Evolutionary conservation across 2,329 filamentous ascomycete species (phyloP).

Genomic region (Emergomyces pasteurianus): DNA sequence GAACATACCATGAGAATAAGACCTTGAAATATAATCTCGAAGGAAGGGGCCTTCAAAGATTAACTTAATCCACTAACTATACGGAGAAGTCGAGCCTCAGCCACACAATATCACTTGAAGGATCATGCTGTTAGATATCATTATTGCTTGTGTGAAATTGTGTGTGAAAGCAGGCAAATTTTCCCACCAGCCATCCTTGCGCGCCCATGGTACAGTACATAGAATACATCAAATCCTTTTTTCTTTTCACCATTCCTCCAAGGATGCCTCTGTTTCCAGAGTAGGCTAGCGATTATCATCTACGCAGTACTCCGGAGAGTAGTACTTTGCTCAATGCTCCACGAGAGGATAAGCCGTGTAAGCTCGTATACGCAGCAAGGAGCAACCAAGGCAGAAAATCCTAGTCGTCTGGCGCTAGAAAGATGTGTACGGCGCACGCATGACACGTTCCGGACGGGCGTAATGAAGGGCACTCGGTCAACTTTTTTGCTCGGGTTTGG

Average conservation of each 20-base stretch:
- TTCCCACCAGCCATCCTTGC: not conserved
- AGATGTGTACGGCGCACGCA: not conserved
- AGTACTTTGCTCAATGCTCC: not conserved
- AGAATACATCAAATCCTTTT: no score
- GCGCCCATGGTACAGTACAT: no score
- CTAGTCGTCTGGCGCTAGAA: not conserved
- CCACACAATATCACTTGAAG: no score
- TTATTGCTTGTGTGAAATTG: no score
- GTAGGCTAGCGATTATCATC: not conserved
- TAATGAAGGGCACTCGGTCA: not conserved
- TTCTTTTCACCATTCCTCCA: not conserved
- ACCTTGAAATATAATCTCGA: no score
- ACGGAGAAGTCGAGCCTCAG: no score
- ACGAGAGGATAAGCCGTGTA: not conserved
- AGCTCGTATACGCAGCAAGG: not conserved
- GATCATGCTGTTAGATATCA: no score
- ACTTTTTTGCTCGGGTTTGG: not conserved
- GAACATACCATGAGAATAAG: no score
- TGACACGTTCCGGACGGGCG: not conserved
- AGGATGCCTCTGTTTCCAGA: not conserved
- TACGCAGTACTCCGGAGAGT: not conserved
- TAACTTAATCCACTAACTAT: no score
- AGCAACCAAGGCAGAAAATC: not conserved
- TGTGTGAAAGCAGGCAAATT: no score
- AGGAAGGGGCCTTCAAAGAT: no score